Percentiles rank a stretch among this genome's conserved stretches.
Conservation (phyloP, 305 asterid species). For the Fraxinus greggii region DNA sequence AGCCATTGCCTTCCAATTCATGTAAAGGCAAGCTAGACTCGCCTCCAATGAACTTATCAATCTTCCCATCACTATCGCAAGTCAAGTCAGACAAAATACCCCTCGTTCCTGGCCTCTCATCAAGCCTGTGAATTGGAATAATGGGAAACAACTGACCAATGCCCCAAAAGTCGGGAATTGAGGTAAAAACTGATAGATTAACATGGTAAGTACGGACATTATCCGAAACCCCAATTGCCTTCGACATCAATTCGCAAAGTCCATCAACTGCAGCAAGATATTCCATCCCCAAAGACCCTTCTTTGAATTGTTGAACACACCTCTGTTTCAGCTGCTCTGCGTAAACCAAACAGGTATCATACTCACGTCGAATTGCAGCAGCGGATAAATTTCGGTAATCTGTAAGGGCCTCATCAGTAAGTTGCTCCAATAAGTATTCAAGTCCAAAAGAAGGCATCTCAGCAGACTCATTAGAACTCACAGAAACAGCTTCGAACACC, state of each 20-base stretch:
- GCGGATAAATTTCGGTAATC: constrained; percentile 60
- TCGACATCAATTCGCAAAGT: constrained; percentile 63
- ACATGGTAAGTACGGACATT: constrained; percentile 67
- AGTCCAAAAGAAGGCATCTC: constrained; percentile 44
- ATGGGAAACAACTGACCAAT: constrained; percentile 83
- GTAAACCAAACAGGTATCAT: constrained; percentile 51
- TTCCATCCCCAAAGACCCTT: constrained; percentile 71
- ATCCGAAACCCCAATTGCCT: constrained; percentile 63
- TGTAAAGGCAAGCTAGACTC: constrained; percentile 85
- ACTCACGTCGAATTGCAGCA: constrained; percentile 67
- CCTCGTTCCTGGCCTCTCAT: constrained; percentile 60
- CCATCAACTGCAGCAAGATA: constrained; percentile 82
- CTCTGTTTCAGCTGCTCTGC: constrained; percentile 84
- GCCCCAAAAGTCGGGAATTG: constrained; percentile 97
- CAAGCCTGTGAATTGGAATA: constrained; percentile 79
- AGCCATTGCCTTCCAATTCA: constrained; percentile 42
- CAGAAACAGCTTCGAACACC: constrained; percentile 80
- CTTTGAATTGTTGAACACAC: constrained; percentile 89
- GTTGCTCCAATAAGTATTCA: constrained; percentile 46
- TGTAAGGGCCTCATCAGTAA: constrained; percentile 55
- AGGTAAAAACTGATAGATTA: constrained; percentile 83
- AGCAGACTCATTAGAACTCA: constrained; percentile 36
- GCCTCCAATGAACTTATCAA: constrained; percentile 88
- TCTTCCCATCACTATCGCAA: constrained; percentile 95
- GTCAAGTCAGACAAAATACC: constrained; percentile 83